phyloP scores from a whole-genome alignment of 192 early-diverging fungal genomes.

The Lunasporangiospora selenospora region DNA sequence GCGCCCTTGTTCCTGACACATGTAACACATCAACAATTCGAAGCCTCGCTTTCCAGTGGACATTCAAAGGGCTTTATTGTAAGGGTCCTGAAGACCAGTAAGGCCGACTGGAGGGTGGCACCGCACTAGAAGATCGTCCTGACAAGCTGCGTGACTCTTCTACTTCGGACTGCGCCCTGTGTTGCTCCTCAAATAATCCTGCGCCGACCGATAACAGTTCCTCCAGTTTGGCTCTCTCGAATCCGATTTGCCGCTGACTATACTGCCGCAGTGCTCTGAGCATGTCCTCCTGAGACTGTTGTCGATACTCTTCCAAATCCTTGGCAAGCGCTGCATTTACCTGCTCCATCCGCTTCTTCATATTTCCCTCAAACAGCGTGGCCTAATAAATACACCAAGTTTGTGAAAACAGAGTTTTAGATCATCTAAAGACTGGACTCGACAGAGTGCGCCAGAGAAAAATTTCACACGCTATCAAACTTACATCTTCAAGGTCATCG shows the following conservation, averaged over 20 bases:
- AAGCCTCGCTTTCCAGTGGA: too few species aligned
- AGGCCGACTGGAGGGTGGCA: too few species aligned
- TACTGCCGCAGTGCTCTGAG: constrained; percentile 44
- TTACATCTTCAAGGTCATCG: constrained; percentile 52
- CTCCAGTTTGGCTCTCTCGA: constrained; percentile 50
- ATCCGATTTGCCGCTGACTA: constrained; percentile 48
- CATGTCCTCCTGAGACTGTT: constrained; percentile 48
- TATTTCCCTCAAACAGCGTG: constrained; percentile 45
- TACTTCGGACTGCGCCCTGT: too few species aligned
- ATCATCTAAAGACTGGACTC: background rate
- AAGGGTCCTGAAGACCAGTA: too few species aligned
- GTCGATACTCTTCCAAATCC: constrained; percentile 43
- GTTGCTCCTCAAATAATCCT: constrained; percentile 3
- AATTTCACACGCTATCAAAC: constrained; percentile 2
- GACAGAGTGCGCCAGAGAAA: background rate
- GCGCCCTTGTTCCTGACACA: too few species aligned
- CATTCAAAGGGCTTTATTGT: too few species aligned
- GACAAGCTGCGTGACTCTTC: too few species aligned
- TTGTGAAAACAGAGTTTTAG: background rate
- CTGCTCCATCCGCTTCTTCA: constrained; percentile 49
- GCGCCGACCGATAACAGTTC: constrained; percentile 31
- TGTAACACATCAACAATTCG: too few species aligned
- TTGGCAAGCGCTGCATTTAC: constrained; percentile 40
- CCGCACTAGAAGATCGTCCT: too few species aligned
- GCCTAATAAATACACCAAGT: constrained; percentile 17